A percentile compares a stretch with the other conserved stretches of the same genome.
Conservation (phyloP, 345 rosid genomes). For the Chamaenerion angustifolium region DNA sequence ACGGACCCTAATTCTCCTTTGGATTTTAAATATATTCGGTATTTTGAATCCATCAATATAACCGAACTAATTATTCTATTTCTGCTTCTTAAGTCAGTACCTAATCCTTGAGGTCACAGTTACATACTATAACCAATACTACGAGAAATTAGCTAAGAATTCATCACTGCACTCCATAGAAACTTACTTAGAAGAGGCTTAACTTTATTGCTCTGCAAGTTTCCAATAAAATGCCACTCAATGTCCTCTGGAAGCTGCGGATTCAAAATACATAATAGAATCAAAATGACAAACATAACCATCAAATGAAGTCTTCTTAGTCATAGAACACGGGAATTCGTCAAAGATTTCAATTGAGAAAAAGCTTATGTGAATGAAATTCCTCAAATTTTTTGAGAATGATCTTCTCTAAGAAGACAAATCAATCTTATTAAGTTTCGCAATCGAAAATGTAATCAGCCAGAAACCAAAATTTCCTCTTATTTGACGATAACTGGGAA, state of each 20-base stretch:
- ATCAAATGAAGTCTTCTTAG: neutral
- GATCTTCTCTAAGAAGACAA: neutral
- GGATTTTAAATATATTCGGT: too few species aligned
- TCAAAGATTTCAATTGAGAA: neutral
- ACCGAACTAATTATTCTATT: too few species aligned
- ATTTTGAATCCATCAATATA: too few species aligned
- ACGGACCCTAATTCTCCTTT: too few species aligned
- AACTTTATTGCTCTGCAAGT: slow-evolving; percentile 93
- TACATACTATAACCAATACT: too few species aligned
- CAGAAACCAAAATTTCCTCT: neutral
- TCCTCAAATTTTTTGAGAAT: neutral
- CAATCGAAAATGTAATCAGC: neutral
- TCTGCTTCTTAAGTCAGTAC: too few species aligned
- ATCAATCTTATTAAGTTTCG: neutral
- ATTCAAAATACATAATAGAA: neutral
- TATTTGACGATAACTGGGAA: neutral
- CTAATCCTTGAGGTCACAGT: too few species aligned
- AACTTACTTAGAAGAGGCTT: slow-evolving; percentile 70
- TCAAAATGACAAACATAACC: slow-evolving; percentile 2
- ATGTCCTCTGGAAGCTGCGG: slow-evolving; percentile 79
- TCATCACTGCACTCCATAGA: too few species aligned
- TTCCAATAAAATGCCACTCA: slow-evolving; percentile 94
- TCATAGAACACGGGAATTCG: neutral
- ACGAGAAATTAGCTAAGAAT: too few species aligned
- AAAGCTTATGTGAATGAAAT: neutral